Conservation (phyloP, 495 filamentous ascomycete genomes). For the Neurospora sublineolata region DNA sequence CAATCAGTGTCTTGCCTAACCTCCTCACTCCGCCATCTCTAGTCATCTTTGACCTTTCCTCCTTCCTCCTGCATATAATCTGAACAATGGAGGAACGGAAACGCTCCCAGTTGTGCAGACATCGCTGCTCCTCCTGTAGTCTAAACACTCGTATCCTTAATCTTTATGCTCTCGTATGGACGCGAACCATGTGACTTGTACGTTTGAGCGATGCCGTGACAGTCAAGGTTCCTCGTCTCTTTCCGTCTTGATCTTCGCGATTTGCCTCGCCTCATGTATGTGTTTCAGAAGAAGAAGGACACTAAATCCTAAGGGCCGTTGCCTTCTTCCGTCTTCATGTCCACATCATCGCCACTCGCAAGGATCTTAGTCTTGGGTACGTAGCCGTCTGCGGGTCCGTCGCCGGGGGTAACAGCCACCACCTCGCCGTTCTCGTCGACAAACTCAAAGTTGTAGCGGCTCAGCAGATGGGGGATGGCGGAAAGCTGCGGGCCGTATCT, state of each 20-base stretch:
- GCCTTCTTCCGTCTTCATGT: conserved; percentile 27
- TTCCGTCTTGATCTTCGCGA: neutral
- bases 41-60: neutral
- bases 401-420: conserved; percentile 74
- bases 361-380: conserved; percentile 62
- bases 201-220: neutral
- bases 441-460: conserved; percentile 93
- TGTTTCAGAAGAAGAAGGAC: neutral
- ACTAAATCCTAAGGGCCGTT: neutral
- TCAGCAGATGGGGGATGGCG: conserved; percentile 87
- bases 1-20: neutral
- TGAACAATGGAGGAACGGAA: neutral
- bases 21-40: neutral
- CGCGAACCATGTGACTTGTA: neutral
- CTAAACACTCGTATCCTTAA: neutral
- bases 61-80: neutral
- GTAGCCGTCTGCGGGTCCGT: conserved; percentile 30
- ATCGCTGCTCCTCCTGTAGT: neutral
- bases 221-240: neutral
- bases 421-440: conserved; percentile 91
- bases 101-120: neutral
- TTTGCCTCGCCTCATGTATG: neutral
- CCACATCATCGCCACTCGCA: conserved; percentile 58
- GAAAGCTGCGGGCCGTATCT: conserved; percentile 92
- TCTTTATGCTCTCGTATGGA: neutral